These are phyloP conservation scores for Blepharisma stoltei DNA, from an alignment of 73 alveolate genomes.

Conservation along the genomic window DNA sequence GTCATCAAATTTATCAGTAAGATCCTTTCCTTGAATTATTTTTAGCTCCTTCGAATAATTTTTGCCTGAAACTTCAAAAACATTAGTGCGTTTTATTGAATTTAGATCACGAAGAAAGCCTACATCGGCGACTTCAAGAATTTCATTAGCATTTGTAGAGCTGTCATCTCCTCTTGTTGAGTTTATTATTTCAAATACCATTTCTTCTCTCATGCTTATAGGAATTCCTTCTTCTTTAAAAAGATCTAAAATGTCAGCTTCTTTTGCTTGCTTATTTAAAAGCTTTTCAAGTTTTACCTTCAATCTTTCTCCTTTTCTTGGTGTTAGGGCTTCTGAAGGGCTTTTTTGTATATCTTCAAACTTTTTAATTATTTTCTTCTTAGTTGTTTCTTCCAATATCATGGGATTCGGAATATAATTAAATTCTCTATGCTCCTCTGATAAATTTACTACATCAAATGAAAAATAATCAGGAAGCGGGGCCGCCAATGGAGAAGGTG, in stretches of 20 bases:
- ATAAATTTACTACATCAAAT: background rate
- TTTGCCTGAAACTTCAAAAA: background rate
- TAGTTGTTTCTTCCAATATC: background rate
- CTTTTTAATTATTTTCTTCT: background rate
- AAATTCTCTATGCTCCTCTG: background rate
- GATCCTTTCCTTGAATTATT: background rate
- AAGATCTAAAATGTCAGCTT: slow-evolving; percentile 14
- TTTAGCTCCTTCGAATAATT: background rate
- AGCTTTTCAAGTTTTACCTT: slow-evolving; percentile 1
- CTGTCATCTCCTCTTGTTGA: background rate
- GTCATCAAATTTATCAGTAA: background rate
- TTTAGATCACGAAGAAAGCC: background rate
- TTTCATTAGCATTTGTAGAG: background rate
- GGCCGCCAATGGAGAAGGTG: slow-evolving; percentile 24
- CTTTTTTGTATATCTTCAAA: background rate
- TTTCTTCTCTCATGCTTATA: slow-evolving; percentile 9
- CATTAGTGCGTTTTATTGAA: background rate
- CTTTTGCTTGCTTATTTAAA: background rate
- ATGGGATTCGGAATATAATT: background rate
- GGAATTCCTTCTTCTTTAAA: slow-evolving; percentile 29
- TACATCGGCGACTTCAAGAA: background rate
- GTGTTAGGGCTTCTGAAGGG: background rate
- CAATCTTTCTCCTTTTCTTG: background rate
- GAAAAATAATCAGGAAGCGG: slow-evolving; percentile 17
- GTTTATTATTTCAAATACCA: slow-evolving; percentile 3